A percentile compares a stretch with the other conserved stretches of the same genome.
Evolutionary conservation across 345 rosid species (phyloP).

Genomic region (Arabis hirsuta): DNA sequence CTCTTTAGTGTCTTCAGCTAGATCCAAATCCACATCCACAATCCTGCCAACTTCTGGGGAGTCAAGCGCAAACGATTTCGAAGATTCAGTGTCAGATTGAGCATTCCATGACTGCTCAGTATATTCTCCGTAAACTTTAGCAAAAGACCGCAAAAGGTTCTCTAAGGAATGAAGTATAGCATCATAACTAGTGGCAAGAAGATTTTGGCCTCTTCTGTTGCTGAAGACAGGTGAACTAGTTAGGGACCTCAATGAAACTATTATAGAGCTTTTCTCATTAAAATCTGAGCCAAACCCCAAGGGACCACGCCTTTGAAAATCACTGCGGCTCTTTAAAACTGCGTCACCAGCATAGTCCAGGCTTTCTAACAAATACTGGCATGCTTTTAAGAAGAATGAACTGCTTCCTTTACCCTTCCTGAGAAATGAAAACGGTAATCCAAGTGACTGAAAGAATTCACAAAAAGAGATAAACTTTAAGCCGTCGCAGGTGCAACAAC

Average conservation of each 20-base stretch:
- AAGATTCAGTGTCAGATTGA: conserved; percentile 43
- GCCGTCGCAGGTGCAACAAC: conserved; percentile 14
- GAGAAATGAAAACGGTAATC: conserved; percentile 36
- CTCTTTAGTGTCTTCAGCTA: conserved; percentile 59
- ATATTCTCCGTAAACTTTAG: conserved; percentile 56
- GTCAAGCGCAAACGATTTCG: conserved; percentile 47
- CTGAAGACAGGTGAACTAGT: conserved; percentile 59
- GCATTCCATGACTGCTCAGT: conserved; percentile 50
- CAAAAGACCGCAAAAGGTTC: conserved; percentile 64
- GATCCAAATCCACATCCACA: conserved; percentile 85
- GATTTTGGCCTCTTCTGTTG: conserved; percentile 45
- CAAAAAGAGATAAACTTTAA: conserved; percentile 1
- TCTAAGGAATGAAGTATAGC: conserved; percentile 58
- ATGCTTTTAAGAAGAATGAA: conserved; percentile 61
- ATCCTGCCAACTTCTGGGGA: conserved; percentile 60
- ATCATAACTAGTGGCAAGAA: conserved; percentile 48
- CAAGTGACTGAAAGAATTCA: conserved; percentile 30
- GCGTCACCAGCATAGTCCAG: conserved; percentile 57
- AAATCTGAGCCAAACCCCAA: conserved; percentile 51
- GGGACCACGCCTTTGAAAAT: conserved; percentile 58
- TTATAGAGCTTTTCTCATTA: conserved; percentile 48
- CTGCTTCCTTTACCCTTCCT: conserved; percentile 63
- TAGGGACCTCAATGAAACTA: conserved; percentile 68
- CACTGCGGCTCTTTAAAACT: conserved; percentile 49
- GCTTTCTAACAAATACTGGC: conserved; percentile 58